Percentiles rank a stretch among this genome's conserved stretches.
Evolutionary conservation across 768 basidiomycete genomes (phyloP).

Genomic region (Leccinum obscurum): DNA sequence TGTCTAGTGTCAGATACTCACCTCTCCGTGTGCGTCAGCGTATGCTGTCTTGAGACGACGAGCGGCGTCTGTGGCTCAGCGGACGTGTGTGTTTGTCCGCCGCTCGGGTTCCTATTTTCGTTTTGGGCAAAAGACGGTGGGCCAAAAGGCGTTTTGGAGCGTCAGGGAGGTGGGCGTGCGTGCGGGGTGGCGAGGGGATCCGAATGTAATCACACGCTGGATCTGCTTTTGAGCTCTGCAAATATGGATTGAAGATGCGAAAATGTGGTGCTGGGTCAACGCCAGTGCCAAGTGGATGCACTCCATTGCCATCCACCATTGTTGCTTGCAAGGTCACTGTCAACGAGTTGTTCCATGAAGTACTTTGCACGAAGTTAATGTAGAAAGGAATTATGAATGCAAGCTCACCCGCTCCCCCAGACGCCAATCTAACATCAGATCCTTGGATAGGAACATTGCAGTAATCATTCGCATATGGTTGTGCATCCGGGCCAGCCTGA

Average conservation of each 20-base stretch:
- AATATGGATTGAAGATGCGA: slow-evolving; percentile 82
- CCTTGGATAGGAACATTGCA: slow-evolving; percentile 78
- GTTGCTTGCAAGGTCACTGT: slow-evolving; percentile 88
- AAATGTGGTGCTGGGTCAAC: slow-evolving; percentile 92
- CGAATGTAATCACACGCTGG: slow-evolving; percentile 86
- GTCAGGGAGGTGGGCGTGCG: too few species aligned
- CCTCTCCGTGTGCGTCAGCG: too few species aligned
- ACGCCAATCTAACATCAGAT: slow-evolving; percentile 92
- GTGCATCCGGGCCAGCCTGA: slow-evolving; percentile 63
- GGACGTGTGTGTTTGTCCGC: too few species aligned
- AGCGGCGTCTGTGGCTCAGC: too few species aligned
- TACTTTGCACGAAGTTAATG: slow-evolving; percentile 43
- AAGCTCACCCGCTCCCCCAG: slow-evolving; percentile 67
- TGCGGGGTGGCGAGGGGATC: slow-evolving; percentile 21
- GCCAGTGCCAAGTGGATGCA: slow-evolving; percentile 61
- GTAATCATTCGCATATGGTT: slow-evolving; percentile 82
- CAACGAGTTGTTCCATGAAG: slow-evolving; percentile 87
- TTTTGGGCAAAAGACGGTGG: too few species aligned
- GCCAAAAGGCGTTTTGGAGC: too few species aligned
- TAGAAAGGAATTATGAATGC: background rate
- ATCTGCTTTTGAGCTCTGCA: slow-evolving; percentile 81
- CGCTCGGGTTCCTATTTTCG: too few species aligned
- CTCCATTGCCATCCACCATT: slow-evolving; percentile 93
- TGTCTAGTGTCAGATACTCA: too few species aligned
- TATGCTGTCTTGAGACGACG: too few species aligned